Conservation (phyloP, 305 asterid genomes). For the Fraxinus platypoda region DNA sequence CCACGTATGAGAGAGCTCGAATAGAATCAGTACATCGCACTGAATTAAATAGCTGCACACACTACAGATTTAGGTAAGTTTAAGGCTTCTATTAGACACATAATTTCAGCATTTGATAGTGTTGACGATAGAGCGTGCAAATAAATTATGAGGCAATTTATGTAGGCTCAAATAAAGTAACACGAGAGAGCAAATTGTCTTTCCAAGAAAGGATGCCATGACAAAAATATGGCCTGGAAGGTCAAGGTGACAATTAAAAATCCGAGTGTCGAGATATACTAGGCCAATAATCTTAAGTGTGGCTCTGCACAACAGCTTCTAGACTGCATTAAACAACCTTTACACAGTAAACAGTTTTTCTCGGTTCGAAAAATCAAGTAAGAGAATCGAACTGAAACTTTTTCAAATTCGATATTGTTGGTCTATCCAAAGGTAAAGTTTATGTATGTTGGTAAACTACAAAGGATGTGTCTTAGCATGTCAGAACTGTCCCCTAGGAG, state of each 20-base stretch:
- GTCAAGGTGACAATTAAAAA: neutral
- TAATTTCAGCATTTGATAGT: neutral
- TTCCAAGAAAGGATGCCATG: neutral
- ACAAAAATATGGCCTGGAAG: neutral
- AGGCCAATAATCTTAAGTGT: neutral
- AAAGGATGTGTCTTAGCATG: neutral
- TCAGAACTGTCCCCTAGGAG: neutral
- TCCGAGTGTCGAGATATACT: neutral
- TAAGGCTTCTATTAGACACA: neutral
- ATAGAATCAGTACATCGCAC: neutral
- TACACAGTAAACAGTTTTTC: neutral
- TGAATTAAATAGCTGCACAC: neutral
- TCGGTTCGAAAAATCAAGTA: neutral
- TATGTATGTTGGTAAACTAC: neutral
- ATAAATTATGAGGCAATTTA: neutral
- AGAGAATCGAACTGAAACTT: neutral
- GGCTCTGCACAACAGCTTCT: neutral
- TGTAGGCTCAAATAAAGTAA: neutral
- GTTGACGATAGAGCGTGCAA: neutral
- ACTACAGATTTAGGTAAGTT: neutral
- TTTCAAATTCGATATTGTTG: neutral
- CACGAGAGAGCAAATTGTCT: neutral
- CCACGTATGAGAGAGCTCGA: neutral
- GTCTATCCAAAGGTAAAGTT: neutral
- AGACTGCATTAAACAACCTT: neutral